A percentile compares a stretch with the other conserved stretches of the same genome.
These are phyloP conservation scores for Cenchrus purpureus DNA, from an alignment of 176 grass and related monocot species.

Conservation along the genomic window DNA sequence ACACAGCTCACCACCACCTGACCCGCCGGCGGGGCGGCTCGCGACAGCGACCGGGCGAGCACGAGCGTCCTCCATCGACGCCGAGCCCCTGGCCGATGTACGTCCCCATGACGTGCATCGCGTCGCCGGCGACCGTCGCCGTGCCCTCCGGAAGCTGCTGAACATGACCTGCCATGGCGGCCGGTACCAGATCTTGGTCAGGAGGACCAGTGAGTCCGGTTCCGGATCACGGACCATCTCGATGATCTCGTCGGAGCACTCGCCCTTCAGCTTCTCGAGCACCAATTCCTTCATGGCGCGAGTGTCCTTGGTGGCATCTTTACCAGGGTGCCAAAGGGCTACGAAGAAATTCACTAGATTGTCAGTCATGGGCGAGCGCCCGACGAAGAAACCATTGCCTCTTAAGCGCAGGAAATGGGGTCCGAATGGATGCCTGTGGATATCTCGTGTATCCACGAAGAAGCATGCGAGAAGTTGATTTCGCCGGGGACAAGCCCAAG, in stretches of 20 bases:
- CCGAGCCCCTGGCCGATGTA: constrained; percentile 61
- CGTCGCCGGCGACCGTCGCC: constrained; percentile 56
- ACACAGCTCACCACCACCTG: too few species aligned
- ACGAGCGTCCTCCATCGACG: constrained; percentile 52
- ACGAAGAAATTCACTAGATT: constrained; percentile 34
- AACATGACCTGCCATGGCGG: constrained; percentile 50
- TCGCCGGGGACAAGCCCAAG: constrained; percentile 17
- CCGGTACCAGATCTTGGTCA: constrained; percentile 28
- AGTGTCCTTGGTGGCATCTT: background rate
- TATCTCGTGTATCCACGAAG: constrained; percentile 34
- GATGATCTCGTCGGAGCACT: constrained; percentile 24
- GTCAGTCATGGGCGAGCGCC: constrained; percentile 35
- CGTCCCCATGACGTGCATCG: constrained; percentile 63
- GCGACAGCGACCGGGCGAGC: too few species aligned
- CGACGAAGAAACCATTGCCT: background rate
- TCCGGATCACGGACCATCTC: constrained; percentile 46
- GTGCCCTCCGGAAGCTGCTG: constrained; percentile 39
- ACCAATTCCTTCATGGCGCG: background rate
- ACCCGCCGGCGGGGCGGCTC: too few species aligned
- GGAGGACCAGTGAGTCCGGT: constrained; percentile 16
- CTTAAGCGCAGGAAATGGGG: constrained; percentile 5
- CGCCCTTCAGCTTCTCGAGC: constrained; percentile 6
- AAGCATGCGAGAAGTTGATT: background rate
- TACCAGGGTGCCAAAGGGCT: background rate
- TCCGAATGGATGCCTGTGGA: constrained; percentile 27